Percentiles rank a stretch among this genome's conserved stretches.
Evolutionary conservation across 176 grass and related monocot genomes (phyloP).

Genomic region (Avena eriantha): DNA sequence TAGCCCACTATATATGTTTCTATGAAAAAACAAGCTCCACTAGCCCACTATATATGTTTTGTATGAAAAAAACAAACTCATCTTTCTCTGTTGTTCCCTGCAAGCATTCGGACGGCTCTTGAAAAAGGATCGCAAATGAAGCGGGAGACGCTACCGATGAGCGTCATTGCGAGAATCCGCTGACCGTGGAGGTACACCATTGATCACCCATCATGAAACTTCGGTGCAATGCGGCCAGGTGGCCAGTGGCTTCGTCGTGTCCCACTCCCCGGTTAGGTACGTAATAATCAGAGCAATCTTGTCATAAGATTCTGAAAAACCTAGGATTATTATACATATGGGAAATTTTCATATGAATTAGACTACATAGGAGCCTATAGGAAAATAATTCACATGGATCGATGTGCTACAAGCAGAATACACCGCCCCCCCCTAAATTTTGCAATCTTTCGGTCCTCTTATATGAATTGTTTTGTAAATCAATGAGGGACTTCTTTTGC

Average conservation of each 20-base stretch:
- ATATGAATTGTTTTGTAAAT: background rate
- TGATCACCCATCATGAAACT: constrained; percentile 11
- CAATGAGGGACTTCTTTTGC: too few relatives aligned
- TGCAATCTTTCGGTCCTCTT: too few relatives aligned
- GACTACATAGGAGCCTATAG: too few relatives aligned
- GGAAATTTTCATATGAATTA: too few relatives aligned
- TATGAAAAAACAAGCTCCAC: too few relatives aligned
- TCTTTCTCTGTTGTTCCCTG: background rate
- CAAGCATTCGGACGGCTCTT: background rate
- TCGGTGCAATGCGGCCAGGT: background rate
- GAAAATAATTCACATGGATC: background rate
- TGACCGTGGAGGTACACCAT: background rate
- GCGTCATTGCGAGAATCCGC: background rate
- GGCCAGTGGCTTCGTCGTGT: background rate
- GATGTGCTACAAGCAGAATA: background rate
- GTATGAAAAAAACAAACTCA: too few relatives aligned
- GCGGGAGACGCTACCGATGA: background rate
- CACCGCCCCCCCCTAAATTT: too few relatives aligned
- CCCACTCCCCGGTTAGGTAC: too few relatives aligned
- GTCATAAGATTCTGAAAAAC: background rate
- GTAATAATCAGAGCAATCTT: too few relatives aligned
- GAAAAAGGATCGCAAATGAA: background rate
- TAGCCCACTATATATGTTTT: too few relatives aligned
- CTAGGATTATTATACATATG: background rate
- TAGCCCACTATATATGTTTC: too few relatives aligned